Base-by-base conservation (phyloP, 768 basidiomycete species). In the Xerocomellus intermedius region DNA sequence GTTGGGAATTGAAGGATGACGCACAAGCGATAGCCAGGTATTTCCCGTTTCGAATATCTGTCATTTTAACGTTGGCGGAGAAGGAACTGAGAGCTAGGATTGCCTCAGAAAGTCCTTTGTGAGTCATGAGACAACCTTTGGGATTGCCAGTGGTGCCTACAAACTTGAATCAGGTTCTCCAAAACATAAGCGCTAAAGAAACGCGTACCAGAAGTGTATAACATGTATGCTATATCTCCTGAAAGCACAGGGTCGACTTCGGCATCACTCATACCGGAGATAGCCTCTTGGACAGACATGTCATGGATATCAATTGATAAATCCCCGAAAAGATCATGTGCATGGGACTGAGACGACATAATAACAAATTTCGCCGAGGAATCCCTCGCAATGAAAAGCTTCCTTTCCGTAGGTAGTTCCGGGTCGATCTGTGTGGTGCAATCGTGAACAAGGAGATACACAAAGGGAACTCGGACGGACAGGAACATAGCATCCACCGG, bases 401-500 rank as follows among this genome's bases (percentile, higher is more conserved):
- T 79, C 42, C 79, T 69, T 61, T 79, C 78, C 9, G 58, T 44
- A 22, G 79, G 79, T 33, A 81, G 66, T 52, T 80, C 79, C 5
- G 80, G 78, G 55, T 81, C 79, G 49, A 81, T 80, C 79, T 81
- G 37, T n/a, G n/a, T 4, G 52, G 41, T 35, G 14, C 24, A 33
- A 52, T 38, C 43, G 24, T 52, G 16, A 54, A 45, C 19, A 30
- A 22, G 41, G n/a, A 36, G 47, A 45, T 17, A n/a, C 22, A 22
- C 12, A 21, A 36, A 46, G 21, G 64, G 74, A 41, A 56, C 7
- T 19, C n/a, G 19, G 17, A 57, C 62, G 42, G 9, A 80, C 80
- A 12, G 80, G 78, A 46, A 81, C 80, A 63, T 81, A 81, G 48
- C 80, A 79, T 38, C 73, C 79, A 39, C 80, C 80, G 22, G 79